Evolutionary conservation across 768 basidiomycete species (phyloP), one percentile per base, ranked within the genome.

Genomic region (Kwoniella dendrophila): DNA sequence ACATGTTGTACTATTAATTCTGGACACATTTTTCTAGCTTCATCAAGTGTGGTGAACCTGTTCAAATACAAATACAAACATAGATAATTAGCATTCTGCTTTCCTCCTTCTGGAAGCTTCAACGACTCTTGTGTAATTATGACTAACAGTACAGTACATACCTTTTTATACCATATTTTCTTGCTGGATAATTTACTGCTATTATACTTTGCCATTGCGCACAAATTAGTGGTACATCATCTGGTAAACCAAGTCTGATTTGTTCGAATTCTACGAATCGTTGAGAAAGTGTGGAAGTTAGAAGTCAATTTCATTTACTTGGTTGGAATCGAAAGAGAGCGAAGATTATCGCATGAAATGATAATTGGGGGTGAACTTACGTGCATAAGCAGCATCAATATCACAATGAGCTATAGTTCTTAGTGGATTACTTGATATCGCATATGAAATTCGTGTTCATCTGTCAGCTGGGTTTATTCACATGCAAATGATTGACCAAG

Each of bases 101-200:
- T 38, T 33, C 12, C 32, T 22, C 52, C 33, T n/a, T 20, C 52
- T 54, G 30, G n/a, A 8, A 36, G 7, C 34, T 8, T 36, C 34
- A 7, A 7, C 34, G 16, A 36, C 34, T 7, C 8, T 36, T 8
- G 34, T n/a, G n/a, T n/a, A n/a, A n/a, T n/a, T n/a, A n/a, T n/a
- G n/a, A n/a, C n/a, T n/a, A n/a, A n/a, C n/a, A n/a, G n/a, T n/a
- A n/a, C n/a, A n/a, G n/a, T n/a, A 88, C 88, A 86, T 92, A 90
- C 47, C 95, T 82, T n/a, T 91, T 90, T 70, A 99, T 94, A 4
- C 94, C 95, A 74, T 85, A 97, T 72, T 86, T 86, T 65, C 96
- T 85, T 0, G 96, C 95, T 4, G 93, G 88, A 74, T 99, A 98
- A 79, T 94, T 97, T 65, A 98, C 89, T 0, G 96, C 96, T 61